These are phyloP conservation scores for Sugiyamaella americana DNA, from an alignment of 805 yeast species.

Conservation along the genomic window DNA sequence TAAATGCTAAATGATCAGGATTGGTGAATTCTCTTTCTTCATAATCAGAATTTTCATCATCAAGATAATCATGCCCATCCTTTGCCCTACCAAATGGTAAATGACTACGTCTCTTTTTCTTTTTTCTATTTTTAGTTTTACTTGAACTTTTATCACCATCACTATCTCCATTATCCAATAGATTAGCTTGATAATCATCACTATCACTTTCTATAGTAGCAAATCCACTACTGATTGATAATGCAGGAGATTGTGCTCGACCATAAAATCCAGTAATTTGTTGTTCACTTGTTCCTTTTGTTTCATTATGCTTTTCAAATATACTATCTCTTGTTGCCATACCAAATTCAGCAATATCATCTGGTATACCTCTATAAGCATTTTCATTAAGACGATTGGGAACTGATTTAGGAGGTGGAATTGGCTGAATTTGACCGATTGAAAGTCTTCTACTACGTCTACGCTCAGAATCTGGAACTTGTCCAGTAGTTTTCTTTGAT, in stretches of 20 bases:
- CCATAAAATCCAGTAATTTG: neutral
- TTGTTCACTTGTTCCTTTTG: slow-evolving; percentile 3
- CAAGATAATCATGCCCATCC: slow-evolving; percentile 9
- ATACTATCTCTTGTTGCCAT: slow-evolving; percentile 1
- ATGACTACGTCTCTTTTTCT: neutral
- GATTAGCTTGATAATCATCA: slow-evolving; percentile 23
- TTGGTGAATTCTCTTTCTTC: slow-evolving; percentile 5
- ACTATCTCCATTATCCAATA: slow-evolving; percentile 7
- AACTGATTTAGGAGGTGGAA: neutral
- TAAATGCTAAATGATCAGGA: slow-evolving; percentile 25
- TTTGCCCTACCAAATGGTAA: slow-evolving; percentile 2
- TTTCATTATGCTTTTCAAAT: neutral
- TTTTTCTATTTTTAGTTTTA: neutral
- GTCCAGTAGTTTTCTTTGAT: slow-evolving; percentile 16
- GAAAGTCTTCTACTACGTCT: slow-evolving; percentile 4
- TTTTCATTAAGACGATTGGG: slow-evolving; percentile 11
- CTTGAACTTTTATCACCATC: slow-evolving; percentile 1
- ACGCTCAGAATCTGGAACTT: slow-evolving; percentile 1
- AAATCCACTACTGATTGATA: slow-evolving; percentile 25
- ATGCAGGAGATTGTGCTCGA: slow-evolving; percentile 18
- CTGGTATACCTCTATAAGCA: slow-evolving; percentile 4
- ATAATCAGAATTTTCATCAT: slow-evolving; percentile 10
- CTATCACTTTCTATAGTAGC: slow-evolving; percentile 30
- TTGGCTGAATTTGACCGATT: neutral
- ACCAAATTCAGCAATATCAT: neutral